Percentiles rank a stretch among this genome's conserved stretches.
Conservation (phyloP, 305 asterid species). For the Solanum hybrid region DNA sequence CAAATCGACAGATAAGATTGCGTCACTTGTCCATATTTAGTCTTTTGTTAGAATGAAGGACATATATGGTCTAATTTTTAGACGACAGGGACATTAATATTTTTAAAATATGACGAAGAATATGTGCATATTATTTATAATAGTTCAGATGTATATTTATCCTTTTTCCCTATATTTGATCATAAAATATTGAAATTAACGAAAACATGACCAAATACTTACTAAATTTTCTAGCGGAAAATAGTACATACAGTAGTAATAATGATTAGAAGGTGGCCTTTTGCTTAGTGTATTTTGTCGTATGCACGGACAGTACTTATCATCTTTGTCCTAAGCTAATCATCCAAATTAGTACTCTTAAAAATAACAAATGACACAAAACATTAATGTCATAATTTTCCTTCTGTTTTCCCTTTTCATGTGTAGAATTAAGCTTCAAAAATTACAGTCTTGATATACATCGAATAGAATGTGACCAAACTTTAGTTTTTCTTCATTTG, state of each 20-base stretch:
- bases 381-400: background rate
- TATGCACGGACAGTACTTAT: background rate
- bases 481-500: background rate
- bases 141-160: no score
- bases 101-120: no score
- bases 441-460: background rate
- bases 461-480: background rate
- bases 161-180: no score
- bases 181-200: background rate
- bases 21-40: no score
- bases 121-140: no score
- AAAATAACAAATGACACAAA: background rate
- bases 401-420: background rate
- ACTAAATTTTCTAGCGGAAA: background rate
- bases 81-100: accelerated
- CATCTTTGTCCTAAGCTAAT: background rate
- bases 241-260: background rate
- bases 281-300: background rate
- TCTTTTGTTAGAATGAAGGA: no score
- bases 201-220: background rate
- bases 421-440: background rate
- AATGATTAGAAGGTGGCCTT: background rate
- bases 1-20: no score
- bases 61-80: no score
- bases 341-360: background rate